A percentile compares a stretch with the other conserved stretches of the same genome.
Conservation (phyloP, 352 stramenopile species). For the Phytophthora aleatoria region DNA sequence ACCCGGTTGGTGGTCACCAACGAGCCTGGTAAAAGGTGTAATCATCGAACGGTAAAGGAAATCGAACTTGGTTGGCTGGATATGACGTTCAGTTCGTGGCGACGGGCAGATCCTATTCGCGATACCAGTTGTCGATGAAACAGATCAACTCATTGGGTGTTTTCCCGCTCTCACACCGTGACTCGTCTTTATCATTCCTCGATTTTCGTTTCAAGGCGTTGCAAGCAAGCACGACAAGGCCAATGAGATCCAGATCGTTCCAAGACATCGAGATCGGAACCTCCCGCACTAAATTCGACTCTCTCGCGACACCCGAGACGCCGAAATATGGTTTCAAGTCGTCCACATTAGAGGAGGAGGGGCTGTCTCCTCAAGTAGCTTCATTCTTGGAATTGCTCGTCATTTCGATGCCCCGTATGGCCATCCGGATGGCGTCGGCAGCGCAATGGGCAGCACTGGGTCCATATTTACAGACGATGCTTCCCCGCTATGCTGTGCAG, state of each 20-base stretch:
- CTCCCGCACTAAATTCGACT: conserved; percentile 26
- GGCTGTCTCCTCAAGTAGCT: background rate
- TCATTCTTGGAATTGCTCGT: conserved; percentile 44
- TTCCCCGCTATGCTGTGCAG: conserved; percentile 54
- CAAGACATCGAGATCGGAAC: conserved; percentile 13
- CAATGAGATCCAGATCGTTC: background rate
- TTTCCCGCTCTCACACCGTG: background rate
- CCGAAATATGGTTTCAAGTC: conserved; percentile 33
- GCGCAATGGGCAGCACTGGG: conserved; percentile 62
- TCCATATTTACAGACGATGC: conserved; percentile 57
- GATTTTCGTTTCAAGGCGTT: background rate
- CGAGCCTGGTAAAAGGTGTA: too few species aligned
- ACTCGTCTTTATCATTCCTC: background rate
- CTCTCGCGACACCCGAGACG: conserved; percentile 27
- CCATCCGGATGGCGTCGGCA: conserved; percentile 65
- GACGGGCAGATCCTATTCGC: background rate
- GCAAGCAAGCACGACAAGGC: background rate
- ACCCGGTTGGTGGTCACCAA: too few species aligned
- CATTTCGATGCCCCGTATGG: conserved; percentile 60
- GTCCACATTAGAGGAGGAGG: conserved; percentile 22
- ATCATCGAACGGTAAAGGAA: too few species aligned
- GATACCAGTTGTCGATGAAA: background rate
- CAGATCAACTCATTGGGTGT: too few species aligned
- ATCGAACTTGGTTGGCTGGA: too few species aligned
- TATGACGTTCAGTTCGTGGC: too few species aligned